Conservation (phyloP, 2,329 filamentous ascomycete genomes). For the Trichoderma oligosporum region DNA sequence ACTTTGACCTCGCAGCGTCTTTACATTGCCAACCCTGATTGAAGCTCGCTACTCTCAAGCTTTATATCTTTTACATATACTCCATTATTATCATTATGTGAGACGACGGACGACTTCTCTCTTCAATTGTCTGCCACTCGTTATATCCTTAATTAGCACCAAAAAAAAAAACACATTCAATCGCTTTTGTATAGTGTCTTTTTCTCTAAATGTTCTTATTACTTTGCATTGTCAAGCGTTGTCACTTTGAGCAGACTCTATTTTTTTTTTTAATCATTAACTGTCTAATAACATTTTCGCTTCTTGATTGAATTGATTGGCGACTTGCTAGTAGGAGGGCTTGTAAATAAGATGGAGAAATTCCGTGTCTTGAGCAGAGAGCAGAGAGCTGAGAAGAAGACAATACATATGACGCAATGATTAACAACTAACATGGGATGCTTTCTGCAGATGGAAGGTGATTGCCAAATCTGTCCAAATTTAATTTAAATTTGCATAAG, state of each 20-base stretch:
- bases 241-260: conserved; percentile 25
- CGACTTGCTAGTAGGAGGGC: too few relatives aligned
- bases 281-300: conserved; percentile 18
- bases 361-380: too few relatives aligned
- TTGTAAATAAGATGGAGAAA: too few relatives aligned
- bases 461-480: too few relatives aligned
- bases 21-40: conserved; percentile 83
- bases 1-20: conserved; percentile 70
- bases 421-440: too few relatives aligned
- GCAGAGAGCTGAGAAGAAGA: too few relatives aligned
- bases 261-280: conserved; percentile 11
- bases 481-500: too few relatives aligned
- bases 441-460: too few relatives aligned
- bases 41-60: conserved; percentile 18
- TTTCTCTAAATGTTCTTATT: not conserved
- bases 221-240: conserved; percentile 23
- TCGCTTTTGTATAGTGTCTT: conserved; percentile 6
- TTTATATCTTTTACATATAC: not conserved
- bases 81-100: conserved; percentile 3
- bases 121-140: conserved; percentile 13
- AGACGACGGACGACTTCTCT: conserved; percentile 1
- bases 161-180: not conserved
- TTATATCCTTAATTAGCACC: not conserved
- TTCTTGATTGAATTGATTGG: conserved; percentile 18
- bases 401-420: too few relatives aligned